Evolutionary conservation across 2,329 filamentous ascomycete genomes (phyloP).

Genomic region (Talaromyces sp.): DNA sequence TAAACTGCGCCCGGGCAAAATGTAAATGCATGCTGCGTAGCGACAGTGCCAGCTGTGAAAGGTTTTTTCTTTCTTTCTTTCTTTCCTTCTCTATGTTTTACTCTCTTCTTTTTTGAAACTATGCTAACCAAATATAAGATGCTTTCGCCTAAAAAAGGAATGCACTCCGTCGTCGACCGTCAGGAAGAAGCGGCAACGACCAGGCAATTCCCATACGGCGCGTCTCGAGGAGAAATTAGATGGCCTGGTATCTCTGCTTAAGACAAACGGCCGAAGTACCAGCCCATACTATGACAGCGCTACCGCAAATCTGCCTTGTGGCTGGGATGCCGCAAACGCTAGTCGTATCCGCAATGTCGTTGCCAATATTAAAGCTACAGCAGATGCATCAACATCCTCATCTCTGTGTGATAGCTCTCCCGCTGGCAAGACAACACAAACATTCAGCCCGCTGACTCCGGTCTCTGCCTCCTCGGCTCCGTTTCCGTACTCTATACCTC

Average conservation of each 20-base stretch:
- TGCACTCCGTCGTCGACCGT: slow-evolving; percentile 33
- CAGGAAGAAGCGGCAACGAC: slow-evolving; percentile 21
- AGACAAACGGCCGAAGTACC: slow-evolving; percentile 10
- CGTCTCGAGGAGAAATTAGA: slow-evolving; percentile 24
- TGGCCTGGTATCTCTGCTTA: slow-evolving; percentile 21
- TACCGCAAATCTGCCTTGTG: neutral
- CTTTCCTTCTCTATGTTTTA: neutral
- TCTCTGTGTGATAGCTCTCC: neutral
- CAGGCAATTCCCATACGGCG: slow-evolving; percentile 13
- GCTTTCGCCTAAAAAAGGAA: slow-evolving; percentile 37
- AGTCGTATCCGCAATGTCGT: neutral
- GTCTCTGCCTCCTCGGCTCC: neutral
- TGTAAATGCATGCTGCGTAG: slow-evolving; percentile 18
- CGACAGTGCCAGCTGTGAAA: slow-evolving; percentile 12
- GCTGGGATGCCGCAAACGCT: neutral
- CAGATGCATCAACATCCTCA: neutral
- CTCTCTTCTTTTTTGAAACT: neutral
- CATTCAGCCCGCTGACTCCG: neutral
- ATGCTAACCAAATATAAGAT: slow-evolving; percentile 21
- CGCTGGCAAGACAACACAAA: neutral
- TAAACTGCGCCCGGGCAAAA: slow-evolving; percentile 20
- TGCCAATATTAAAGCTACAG: neutral
- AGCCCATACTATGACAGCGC: neutral
- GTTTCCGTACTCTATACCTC: slow-evolving; percentile 2
- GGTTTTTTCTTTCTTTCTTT: neutral